A percentile compares a stretch with the other conserved stretches of the same genome.
phyloP scores from a whole-genome alignment of 2,329 filamentous ascomycete genomes.

The Fusarium sp. region DNA sequence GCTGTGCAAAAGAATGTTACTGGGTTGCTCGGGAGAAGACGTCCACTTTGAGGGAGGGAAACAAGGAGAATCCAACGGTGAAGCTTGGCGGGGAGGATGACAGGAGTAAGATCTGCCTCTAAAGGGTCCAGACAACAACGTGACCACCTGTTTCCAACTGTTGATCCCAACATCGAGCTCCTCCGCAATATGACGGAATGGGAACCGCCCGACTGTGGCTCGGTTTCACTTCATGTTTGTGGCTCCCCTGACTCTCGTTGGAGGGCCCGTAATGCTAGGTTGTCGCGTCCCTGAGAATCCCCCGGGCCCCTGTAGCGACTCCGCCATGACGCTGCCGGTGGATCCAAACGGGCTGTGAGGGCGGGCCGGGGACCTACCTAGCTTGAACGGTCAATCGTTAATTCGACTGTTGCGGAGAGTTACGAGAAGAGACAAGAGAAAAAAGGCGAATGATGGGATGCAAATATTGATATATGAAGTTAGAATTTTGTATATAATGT shows the following conservation, averaged over 20 bases:
- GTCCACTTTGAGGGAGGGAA: not conserved
- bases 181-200: constrained; percentile 35
- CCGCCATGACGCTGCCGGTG: constrained; percentile 31
- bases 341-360: constrained; percentile 8
- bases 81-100: not conserved
- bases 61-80: not conserved
- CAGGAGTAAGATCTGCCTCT: not conserved
- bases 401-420: not conserved
- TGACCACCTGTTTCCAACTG: not conserved
- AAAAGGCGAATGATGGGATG: too few relatives aligned
- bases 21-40: constrained; percentile 4
- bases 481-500: not conserved
- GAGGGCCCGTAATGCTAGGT: not conserved
- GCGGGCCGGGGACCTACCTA: not conserved
- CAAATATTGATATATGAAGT: too few relatives aligned
- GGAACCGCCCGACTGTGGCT: not conserved
- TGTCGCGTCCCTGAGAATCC: constrained; percentile 16
- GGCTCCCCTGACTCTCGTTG: not conserved
- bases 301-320: constrained; percentile 13
- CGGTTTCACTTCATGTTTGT: not conserved
- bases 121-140: not conserved
- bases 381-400: not conserved
- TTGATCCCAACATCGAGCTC: constrained; percentile 6
- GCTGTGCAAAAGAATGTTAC: constrained; percentile 38
- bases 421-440: not conserved